Base-by-base conservation (phyloP, 805 yeast genomes). In the Metschnikowia continentalis region DNA sequence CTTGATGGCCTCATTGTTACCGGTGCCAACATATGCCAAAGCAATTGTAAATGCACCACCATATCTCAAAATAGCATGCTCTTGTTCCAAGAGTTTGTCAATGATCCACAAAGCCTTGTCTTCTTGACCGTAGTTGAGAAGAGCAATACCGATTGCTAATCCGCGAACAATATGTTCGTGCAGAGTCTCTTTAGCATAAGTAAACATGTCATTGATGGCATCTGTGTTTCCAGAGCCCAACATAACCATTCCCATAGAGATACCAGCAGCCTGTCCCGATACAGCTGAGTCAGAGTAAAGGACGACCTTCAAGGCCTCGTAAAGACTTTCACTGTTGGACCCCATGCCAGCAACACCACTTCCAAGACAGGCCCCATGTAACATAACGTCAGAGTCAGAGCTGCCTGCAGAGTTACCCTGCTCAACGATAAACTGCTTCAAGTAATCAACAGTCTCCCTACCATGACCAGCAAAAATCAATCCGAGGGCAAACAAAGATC, bases 291-390 rank as follows among this genome's bases (percentile, higher is more conserved):
- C 99, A 10, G 91, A 80, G 66, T 85, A 91, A 55, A 94, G 73
- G 3, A 92, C 89, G 44, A 84, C 88, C 63, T 86, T 87, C 64
- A 94, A 78, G 49, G 88, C 88, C 57, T 89, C 96, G 62, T 87
- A 90, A 41, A 90, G 78, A 42, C 80, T 77, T 53, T 76, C 82
- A 65, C 86, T 84, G 42, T 84, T 83, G 35, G 92, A 80, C 0
- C 92, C 96, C 97, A 94, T 90, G 32, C 96, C 97, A 6, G 99
- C 96, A 44, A 92, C 89, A 74, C 97, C 98, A 46, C 86, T 77
- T 63, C 99, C 99, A 47, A 94, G 79, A 57, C 94, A 86, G 6
- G 97, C 98, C 67, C 99, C 99, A 65, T 94, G 98, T 54, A 90
- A 78, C 59, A 90, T 79, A 37, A 90, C 90, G 63, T 91, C 97